Evolutionary conservation across 2,329 filamentous ascomycete species (phyloP).

Genomic region (Stachybotrys chlorohalonatus): DNA sequence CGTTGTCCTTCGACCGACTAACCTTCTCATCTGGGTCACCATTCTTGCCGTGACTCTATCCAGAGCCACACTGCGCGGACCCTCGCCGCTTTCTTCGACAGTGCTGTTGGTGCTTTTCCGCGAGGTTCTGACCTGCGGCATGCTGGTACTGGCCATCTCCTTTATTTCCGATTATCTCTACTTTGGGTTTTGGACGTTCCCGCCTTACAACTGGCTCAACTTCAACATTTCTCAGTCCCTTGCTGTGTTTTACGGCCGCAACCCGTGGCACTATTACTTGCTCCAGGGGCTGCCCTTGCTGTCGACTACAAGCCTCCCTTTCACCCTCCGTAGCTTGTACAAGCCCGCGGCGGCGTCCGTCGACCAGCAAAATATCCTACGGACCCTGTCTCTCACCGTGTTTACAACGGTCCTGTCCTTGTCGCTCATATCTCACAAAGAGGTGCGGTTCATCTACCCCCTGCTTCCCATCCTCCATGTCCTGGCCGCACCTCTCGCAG

Average conservation of each 20-base stretch:
- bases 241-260: slow-evolving; percentile 85
- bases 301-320: slow-evolving; percentile 74
- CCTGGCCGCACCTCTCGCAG: slow-evolving; percentile 60
- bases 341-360: slow-evolving; percentile 27
- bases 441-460: slow-evolving; percentile 94
- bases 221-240: slow-evolving; percentile 86
- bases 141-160: slow-evolving; percentile 53
- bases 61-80: slow-evolving; percentile 19
- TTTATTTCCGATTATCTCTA: slow-evolving; percentile 64
- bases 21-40: slow-evolving; percentile 73
- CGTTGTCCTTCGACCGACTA: slow-evolving; percentile 82
- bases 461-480: slow-evolving; percentile 80
- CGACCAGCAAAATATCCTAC: slow-evolving; percentile 22
- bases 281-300: slow-evolving; percentile 83
- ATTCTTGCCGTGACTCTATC: slow-evolving; percentile 44
- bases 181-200: slow-evolving; percentile 81
- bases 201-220: slow-evolving; percentile 76
- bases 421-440: slow-evolving; percentile 84
- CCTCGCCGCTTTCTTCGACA: slow-evolving; percentile 32
- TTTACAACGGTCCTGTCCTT: slow-evolving; percentile 52
- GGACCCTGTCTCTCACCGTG: slow-evolving; percentile 45
- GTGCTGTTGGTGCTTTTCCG: slow-evolving; percentile 44
- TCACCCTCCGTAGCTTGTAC: slow-evolving; percentile 58
- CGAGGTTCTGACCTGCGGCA: slow-evolving; percentile 57
- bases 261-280: slow-evolving; percentile 88